Percentiles rank a stretch among this genome's conserved stretches.
These are phyloP conservation scores for Mucor velutinosus DNA, from an alignment of 371 early-diverging fungal genomes.

Conservation along the genomic window DNA sequence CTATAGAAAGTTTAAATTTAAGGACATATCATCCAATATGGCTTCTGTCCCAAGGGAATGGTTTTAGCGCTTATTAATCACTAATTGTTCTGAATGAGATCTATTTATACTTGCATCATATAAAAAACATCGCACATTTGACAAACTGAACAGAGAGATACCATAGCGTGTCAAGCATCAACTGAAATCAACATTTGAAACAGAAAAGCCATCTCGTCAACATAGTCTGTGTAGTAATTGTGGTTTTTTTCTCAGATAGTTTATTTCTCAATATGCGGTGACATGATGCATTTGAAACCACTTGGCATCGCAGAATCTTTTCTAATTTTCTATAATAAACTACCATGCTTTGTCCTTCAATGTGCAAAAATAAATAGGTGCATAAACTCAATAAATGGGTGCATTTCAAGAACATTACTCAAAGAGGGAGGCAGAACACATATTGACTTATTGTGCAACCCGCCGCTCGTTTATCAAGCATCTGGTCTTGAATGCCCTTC, in stretches of 20 bases:
- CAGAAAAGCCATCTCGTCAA: neutral
- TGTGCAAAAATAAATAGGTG: neutral
- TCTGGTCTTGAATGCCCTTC: neutral
- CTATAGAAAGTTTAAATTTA: neutral
- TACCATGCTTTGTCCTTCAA: neutral
- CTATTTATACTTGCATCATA: neutral
- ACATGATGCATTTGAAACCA: neutral
- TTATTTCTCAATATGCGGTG: neutral
- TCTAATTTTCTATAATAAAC: neutral
- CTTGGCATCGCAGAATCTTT: neutral
- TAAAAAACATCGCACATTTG: neutral
- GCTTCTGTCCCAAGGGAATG: neutral
- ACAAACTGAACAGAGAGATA: neutral
- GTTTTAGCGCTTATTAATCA: neutral
- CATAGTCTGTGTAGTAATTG: neutral
- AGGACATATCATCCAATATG: neutral
- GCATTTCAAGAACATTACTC: neutral
- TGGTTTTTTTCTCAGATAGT: neutral
- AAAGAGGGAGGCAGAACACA: neutral
- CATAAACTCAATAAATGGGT: neutral
- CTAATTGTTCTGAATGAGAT: neutral
- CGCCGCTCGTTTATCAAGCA: neutral
- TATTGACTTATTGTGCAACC: constrained; percentile 1
- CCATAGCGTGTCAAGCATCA: neutral
- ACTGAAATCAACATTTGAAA: neutral